Evolutionary conservation across 2,329 filamentous ascomycete species (phyloP).

Genomic region (Fusarium incarnatum): DNA sequence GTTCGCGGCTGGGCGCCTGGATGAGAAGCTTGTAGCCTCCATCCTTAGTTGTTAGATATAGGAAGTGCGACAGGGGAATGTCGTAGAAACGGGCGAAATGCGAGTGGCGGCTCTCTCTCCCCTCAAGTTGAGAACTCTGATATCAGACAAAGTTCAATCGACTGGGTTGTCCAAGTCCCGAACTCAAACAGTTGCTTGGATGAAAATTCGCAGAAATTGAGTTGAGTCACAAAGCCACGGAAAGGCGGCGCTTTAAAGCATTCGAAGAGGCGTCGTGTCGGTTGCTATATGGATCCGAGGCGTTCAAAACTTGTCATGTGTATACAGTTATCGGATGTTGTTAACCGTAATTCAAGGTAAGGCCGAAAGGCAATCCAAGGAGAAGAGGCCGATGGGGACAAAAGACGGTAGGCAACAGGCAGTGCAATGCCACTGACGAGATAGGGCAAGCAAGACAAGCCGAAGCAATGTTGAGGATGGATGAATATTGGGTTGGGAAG

Average conservation of each 20-base stretch:
- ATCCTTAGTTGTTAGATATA: constrained; percentile 29
- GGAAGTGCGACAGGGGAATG: neutral
- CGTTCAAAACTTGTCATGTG: constrained; percentile 23
- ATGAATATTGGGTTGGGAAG: constrained; percentile 8
- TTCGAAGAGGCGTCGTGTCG: neutral
- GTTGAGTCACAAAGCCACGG: neutral
- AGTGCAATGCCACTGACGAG: constrained; percentile 3
- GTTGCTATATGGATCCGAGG: neutral
- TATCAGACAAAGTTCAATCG: constrained; percentile 26
- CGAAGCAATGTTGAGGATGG: neutral
- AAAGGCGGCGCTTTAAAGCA: neutral
- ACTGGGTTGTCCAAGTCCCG: neutral
- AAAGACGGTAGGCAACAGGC: neutral
- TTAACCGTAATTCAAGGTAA: neutral
- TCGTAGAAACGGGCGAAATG: neutral
- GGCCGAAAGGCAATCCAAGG: neutral
- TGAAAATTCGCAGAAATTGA: neutral
- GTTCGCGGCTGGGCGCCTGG: constrained; percentile 51
- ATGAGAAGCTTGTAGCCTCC: constrained; percentile 50
- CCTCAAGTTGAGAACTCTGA: constrained; percentile 18
- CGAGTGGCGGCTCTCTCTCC: neutral
- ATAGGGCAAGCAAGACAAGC: constrained; percentile 3
- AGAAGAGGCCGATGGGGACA: neutral
- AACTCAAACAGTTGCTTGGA: neutral
- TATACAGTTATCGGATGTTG: neutral